Percentiles rank a stretch among this genome's conserved stretches.
These are phyloP conservation scores for Dittrichia graveolens DNA, from an alignment of 129 eudicot species.

Conservation along the genomic window DNA sequence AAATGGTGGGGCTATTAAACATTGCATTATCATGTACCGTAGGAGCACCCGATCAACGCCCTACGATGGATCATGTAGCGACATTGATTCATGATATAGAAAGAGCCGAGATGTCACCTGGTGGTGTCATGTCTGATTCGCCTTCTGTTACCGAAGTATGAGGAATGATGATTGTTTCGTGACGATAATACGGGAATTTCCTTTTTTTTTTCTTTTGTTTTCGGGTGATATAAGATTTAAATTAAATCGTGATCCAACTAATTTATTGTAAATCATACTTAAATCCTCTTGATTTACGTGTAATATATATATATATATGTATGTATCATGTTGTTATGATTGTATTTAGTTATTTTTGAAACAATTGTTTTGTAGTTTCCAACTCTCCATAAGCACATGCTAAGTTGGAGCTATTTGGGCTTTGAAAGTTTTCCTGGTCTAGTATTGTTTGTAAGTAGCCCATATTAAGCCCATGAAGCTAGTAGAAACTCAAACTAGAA, in stretches of 20 bases:
- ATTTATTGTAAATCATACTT: conserved; percentile 15
- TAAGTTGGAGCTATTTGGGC: too few species aligned
- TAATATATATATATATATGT: too few species aligned
- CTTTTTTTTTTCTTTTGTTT: conserved; percentile 8
- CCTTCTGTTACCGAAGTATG: conserved; percentile 49
- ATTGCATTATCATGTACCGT: conserved; percentile 73
- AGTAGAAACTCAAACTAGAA: not conserved
- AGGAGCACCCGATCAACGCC: conserved; percentile 68
- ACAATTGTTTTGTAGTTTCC: not conserved
- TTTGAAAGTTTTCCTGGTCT: too few species aligned
- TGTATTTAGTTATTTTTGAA: not conserved
- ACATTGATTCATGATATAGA: conserved; percentile 73
- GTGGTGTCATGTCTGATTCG: conserved; percentile 50
- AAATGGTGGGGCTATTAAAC: conserved; percentile 76
- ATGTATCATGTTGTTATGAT: conserved; percentile 7
- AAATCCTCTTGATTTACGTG: conserved; percentile 1
- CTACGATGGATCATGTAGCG: conserved; percentile 56
- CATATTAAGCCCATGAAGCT: not conserved
- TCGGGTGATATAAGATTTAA: not conserved
- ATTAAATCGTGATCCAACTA: conserved; percentile 18
- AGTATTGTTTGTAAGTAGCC: too few species aligned
- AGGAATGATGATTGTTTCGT: conserved; percentile 32
- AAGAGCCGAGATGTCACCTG: conserved; percentile 55
- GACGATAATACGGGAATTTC: not conserved
- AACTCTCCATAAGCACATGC: too few species aligned